phyloP scores from a whole-genome alignment of 1,284 basidiomycete species.

The Phellopilus nigrolimitatus region DNA sequence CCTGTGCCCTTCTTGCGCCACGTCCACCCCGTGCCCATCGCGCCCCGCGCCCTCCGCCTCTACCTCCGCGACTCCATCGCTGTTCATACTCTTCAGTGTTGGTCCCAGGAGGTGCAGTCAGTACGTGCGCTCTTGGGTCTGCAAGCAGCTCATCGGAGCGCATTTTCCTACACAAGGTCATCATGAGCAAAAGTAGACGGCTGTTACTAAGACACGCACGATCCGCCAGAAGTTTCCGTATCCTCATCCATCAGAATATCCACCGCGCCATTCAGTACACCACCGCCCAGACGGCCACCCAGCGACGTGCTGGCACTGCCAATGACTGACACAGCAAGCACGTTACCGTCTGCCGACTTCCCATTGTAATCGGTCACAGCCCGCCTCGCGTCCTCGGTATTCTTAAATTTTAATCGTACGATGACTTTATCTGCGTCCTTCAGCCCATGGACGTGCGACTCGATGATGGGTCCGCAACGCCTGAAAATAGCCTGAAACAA shows the following conservation, averaged over 20 bases:
- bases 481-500: constrained; percentile 70
- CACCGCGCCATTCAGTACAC: constrained; percentile 37
- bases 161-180: constrained; percentile 57
- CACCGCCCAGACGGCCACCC: constrained; percentile 50
- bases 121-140: constrained; percentile 64
- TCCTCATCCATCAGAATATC: constrained; percentile 54
- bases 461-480: constrained; percentile 65
- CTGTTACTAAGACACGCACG: constrained; percentile 44
- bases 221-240: constrained; percentile 44
- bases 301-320: constrained; percentile 40
- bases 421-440: constrained; percentile 43
- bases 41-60: constrained; percentile 30
- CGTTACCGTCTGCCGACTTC: constrained; percentile 77
- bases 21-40: constrained; percentile 30
- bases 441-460: constrained; percentile 42
- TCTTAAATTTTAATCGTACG: constrained; percentile 73
- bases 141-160: constrained; percentile 74
- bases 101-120: constrained; percentile 65
- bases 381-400: constrained; percentile 53
- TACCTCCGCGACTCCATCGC: constrained; percentile 27
- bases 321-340: constrained; percentile 60
- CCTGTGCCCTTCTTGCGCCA: constrained; percentile 28
- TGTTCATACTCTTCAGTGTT: constrained; percentile 52
- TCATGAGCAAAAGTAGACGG: not conserved
- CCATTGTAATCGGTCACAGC: constrained; percentile 75